Percentiles rank a stretch among this genome's conserved stretches.
Conservation (phyloP, 1,284 basidiomycete genomes). For the Golubevia sp. region DNA sequence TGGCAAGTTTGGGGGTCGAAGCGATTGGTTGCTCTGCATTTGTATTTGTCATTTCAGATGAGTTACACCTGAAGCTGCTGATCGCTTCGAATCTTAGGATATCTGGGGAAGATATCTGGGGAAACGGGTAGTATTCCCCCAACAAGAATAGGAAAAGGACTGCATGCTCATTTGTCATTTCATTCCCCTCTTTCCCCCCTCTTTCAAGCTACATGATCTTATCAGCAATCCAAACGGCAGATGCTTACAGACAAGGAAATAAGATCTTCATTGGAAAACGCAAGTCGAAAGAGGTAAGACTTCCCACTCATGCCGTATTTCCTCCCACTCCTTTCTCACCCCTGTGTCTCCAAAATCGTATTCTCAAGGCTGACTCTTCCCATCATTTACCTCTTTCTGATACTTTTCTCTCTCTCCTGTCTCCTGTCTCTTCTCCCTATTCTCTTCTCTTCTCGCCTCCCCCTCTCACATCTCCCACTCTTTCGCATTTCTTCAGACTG, state of each 20-base stretch:
- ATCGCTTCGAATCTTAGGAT: too few relatives aligned
- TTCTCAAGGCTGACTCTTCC: too few relatives aligned
- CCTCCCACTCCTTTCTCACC: not conserved
- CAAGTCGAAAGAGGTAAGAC: slow-evolving; percentile 5
- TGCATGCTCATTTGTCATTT: too few relatives aligned
- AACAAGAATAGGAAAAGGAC: too few relatives aligned
- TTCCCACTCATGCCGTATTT: not conserved
- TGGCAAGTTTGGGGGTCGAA: too few relatives aligned
- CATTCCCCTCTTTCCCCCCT: not conserved
- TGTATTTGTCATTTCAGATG: too few relatives aligned
- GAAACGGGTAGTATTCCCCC: too few relatives aligned
- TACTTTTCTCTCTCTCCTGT: not conserved
- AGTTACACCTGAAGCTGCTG: too few relatives aligned
- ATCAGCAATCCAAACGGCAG: slow-evolving; percentile 20
- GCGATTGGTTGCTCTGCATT: too few relatives aligned
- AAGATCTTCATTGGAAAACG: slow-evolving; percentile 46
- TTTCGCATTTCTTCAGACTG: slow-evolving; percentile 21
- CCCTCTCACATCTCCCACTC: too few relatives aligned
- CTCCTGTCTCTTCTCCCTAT: not conserved
- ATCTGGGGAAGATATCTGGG: too few relatives aligned
- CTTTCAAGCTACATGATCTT: slow-evolving; percentile 26
- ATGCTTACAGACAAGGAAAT: slow-evolving; percentile 37
- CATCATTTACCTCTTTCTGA: not conserved
- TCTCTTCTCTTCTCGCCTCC: not conserved
- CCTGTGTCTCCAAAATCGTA: not conserved